Percentiles rank a stretch among this genome's conserved stretches.
These are phyloP conservation scores for Fusarium sp. DNA, from an alignment of 2,329 filamentous ascomycete species.

Conservation along the genomic window DNA sequence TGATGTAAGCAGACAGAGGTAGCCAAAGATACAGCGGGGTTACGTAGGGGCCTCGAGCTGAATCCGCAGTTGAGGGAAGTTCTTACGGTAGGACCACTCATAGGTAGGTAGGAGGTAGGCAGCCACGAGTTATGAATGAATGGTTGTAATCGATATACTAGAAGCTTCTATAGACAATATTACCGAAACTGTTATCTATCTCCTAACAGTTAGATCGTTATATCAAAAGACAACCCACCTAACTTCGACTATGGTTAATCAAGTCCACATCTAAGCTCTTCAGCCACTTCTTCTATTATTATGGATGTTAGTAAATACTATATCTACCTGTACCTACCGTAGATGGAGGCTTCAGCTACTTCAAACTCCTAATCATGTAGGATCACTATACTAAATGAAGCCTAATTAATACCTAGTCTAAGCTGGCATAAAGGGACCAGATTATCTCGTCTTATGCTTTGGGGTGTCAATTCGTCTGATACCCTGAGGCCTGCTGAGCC, in stretches of 20 bases:
- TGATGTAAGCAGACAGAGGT: conserved; percentile 37
- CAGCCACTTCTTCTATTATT: not conserved
- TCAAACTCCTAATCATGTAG: not conserved
- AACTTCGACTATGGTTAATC: not conserved
- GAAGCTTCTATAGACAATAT: conserved; percentile 20
- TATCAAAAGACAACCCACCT: not conserved
- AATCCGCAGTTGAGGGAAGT: not conserved
- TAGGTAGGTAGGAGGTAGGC: conserved; percentile 9
- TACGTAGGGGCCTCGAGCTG: conserved; percentile 10
- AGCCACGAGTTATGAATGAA: conserved; percentile 12
- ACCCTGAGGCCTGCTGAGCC: conserved; percentile 15
- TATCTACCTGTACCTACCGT: not conserved
- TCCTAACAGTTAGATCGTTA: not conserved
- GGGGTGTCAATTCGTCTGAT: no score
- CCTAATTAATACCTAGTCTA: no score
- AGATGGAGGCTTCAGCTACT: not conserved
- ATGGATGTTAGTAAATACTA: not conserved
- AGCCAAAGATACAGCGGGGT: conserved; percentile 27
- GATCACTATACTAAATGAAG: not conserved
- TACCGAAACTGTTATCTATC: not conserved
- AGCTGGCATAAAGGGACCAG: no score
- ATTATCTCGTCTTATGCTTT: no score
- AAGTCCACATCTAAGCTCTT: not conserved
- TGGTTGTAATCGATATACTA: not conserved
- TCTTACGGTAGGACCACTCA: conserved; percentile 1